A percentile compares a stretch with the other conserved stretches of the same genome.
phyloP scores from a whole-genome alignment of 768 basidiomycete species.

The Boletus bicolor region DNA sequence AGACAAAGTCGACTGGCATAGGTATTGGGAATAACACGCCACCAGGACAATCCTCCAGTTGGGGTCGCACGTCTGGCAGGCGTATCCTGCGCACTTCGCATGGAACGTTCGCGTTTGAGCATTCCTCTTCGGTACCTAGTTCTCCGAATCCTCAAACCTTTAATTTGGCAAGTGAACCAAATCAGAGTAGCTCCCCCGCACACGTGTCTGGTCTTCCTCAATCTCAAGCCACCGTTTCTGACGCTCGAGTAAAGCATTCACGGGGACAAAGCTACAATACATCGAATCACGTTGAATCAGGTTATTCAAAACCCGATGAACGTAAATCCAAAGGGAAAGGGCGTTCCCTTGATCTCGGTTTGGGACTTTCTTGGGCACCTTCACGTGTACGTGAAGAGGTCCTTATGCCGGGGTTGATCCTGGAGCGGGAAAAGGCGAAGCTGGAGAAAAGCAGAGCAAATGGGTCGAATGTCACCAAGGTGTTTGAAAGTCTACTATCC shows the following conservation, averaged over 20 bases:
- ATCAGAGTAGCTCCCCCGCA: constrained; percentile 5
- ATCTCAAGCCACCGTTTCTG: constrained; percentile 22
- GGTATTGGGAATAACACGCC: constrained; percentile 20
- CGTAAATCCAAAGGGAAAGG: constrained; percentile 47
- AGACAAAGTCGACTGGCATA: constrained; percentile 39
- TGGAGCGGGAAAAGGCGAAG: constrained; percentile 30
- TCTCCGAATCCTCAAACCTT: constrained; percentile 26
- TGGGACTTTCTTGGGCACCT: constrained; percentile 73
- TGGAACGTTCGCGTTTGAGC: constrained; percentile 66
- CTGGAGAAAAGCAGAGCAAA: constrained; percentile 14
- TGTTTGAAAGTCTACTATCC: constrained; percentile 35
- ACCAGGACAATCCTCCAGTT: constrained; percentile 49
- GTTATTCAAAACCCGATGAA: constrained; percentile 13
- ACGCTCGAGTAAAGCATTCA: constrained; percentile 30
- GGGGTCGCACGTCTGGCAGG: constrained; percentile 53
- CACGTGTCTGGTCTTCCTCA: constrained; percentile 7
- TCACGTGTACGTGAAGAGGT: constrained; percentile 63
- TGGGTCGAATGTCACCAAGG: constrained; percentile 35
- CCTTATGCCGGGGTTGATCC: constrained; percentile 44
- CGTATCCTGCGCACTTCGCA: constrained; percentile 43
- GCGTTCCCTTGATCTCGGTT: constrained; percentile 66
- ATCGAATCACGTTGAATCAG: constrained; percentile 18
- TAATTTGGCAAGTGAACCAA: constrained; percentile 15
- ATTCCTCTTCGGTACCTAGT: constrained; percentile 53
- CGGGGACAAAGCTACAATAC: constrained; percentile 27